Evolutionary conservation across 2,329 filamentous ascomycete genomes (phyloP), one percentile per base, ranked within the genome.

Genomic region (Penicillium sp.): DNA sequence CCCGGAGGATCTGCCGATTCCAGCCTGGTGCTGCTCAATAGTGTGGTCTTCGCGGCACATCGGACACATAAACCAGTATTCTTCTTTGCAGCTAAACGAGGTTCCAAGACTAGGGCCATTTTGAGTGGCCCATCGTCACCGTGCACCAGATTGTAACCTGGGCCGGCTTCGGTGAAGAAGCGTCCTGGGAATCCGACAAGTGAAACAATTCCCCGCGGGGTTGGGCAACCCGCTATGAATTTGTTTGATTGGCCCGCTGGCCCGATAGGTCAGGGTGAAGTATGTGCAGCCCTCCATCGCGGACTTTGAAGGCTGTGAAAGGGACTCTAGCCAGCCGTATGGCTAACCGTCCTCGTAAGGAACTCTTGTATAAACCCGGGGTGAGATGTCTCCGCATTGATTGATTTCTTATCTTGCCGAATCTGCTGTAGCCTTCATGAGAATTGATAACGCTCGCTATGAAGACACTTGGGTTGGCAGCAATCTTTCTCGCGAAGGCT

Each of bases 1-100:
- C 37, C 40, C 63, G 61, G 65, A 59, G 49, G 42, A 60, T 59
- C 55, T 37, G 49, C 59, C 33, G 13, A 37, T 64, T 64, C 26
- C 40, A 48, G 63, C 54, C 52, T 65, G 57, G 60, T 45, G 60
- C 33, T 38, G 55, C 25, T 8, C 28, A 30, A 48, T 59, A 65
- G 38, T 22, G 46, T 22, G 53, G 16, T 26, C n/a, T 48, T 48
- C 45, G 8, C 14, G 16, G 25, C 14, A 28, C 45, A 28, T 30
- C 45, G 26, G 45, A 7, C 45, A 48, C 16, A n/a, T 16, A 16
- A 30, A 14, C 45, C 45, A 48, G 4, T 10, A 48, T n/a, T n/a
- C 28, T 14, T 7, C 19, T 55, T 16, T 19, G 2, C 3, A 30
- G n/a, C 28, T 11, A 16, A 19, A 43, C 7, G 8, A 11, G 37